A percentile compares a stretch with the other conserved stretches of the same genome.
Conservation (phyloP, 805 yeast genomes). For the Zygosaccharomyces bisporus region DNA sequence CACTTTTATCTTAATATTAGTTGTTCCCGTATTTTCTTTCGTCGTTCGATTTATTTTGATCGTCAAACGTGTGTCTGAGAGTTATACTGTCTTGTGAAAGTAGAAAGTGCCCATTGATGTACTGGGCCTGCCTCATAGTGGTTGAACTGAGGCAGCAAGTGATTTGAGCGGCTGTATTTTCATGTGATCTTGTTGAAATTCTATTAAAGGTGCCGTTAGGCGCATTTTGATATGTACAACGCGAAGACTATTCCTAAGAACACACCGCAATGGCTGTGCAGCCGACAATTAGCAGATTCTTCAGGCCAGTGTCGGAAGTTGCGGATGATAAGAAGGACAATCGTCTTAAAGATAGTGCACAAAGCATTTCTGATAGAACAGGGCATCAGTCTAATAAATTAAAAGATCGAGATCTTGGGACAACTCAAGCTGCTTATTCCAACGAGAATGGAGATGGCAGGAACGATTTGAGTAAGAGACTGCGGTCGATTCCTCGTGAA, state of each 20-base stretch:
- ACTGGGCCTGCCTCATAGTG: too few species aligned
- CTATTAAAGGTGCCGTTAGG: too few species aligned
- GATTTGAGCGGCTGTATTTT: neutral
- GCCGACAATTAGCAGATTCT: conserved; percentile 33
- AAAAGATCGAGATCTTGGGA: too few species aligned
- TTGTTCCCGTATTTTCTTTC: too few species aligned
- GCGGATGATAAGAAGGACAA: neutral
- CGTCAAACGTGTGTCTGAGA: neutral
- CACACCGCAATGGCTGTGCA: conserved; percentile 23
- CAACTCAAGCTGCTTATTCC: neutral
- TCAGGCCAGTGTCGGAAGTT: conserved; percentile 17
- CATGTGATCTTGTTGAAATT: neutral
- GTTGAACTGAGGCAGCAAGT: too few species aligned
- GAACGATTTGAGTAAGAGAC: conserved; percentile 2
- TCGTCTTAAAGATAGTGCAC: conserved; percentile 11
- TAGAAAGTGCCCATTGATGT: too few species aligned
- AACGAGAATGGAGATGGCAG: neutral
- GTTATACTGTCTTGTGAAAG: neutral
- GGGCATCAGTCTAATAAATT: neutral
- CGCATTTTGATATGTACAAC: too few species aligned
- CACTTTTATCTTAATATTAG: neutral
- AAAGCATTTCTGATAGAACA: conserved; percentile 9
- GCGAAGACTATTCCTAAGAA: neutral
- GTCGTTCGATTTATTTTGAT: neutral
- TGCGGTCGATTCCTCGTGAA: neutral